A percentile compares a stretch with the other conserved stretches of the same genome.
Conservation (phyloP, 352 stramenopile species). For the Globisporangium middletonii region DNA sequence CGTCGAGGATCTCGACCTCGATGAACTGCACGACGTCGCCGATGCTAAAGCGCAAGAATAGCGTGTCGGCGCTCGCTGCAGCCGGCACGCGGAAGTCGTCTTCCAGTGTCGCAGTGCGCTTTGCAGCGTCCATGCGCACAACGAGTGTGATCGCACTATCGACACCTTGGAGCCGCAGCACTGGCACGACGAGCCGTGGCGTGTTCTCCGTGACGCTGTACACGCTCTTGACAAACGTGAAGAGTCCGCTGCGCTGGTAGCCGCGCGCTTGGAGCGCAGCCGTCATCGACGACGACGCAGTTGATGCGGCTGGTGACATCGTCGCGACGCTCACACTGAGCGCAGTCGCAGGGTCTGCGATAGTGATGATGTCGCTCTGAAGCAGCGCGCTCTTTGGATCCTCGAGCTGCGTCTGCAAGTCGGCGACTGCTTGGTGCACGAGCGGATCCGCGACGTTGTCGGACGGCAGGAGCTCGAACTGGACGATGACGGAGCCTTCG, state of each 20-base stretch:
- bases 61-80: constrained; percentile 1
- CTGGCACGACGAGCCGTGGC: constrained; percentile 26
- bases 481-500: constrained; percentile 58
- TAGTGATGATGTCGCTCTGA: constrained; percentile 18
- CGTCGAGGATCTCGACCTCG: constrained; percentile 41
- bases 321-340: constrained; percentile 26
- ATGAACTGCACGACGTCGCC: constrained; percentile 37
- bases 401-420: constrained; percentile 35
- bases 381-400: constrained; percentile 33
- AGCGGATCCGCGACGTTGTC: constrained; percentile 38
- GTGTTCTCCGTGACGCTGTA: constrained; percentile 62
- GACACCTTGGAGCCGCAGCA: constrained; percentile 48
- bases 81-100: constrained; percentile 38
- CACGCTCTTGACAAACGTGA: constrained; percentile 43
- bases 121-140: constrained; percentile 27
- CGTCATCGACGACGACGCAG: background rate
- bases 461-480: constrained; percentile 50
- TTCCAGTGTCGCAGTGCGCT: constrained; percentile 26
- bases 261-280: constrained; percentile 34
- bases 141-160: constrained; percentile 32
- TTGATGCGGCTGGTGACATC: background rate
- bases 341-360: constrained; percentile 28
- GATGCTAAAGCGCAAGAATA: constrained; percentile 58
- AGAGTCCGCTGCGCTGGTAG: constrained; percentile 59
- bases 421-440: constrained; percentile 34